Evolutionary conservation across 2,329 filamentous ascomycete species (phyloP), one percentile per base, ranked within the genome.

Genomic region (Pseudocercospora crystallina): DNA sequence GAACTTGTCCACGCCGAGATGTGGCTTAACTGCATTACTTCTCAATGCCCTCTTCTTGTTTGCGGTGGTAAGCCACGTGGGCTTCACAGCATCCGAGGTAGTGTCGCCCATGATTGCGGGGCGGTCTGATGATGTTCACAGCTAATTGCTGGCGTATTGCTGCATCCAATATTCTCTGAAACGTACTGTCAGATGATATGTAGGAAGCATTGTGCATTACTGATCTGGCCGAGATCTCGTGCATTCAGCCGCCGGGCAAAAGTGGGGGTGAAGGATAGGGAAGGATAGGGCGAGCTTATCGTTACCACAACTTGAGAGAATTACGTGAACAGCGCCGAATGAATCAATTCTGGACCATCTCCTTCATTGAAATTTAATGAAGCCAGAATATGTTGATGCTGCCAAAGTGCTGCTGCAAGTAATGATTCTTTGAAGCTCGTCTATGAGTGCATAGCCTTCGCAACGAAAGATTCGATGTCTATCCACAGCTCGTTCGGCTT

Each of bases 401-500:
- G 20, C 7, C 20, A 26, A 26, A 26, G 20, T 26, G 20, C 20
- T 26, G 20, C 7, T 26, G 20, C 20, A 26, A 26, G 20, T 4
- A 4, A 26, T 26, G 20, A 26, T 26, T 7, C 20, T 34, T 14
- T 39, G 36, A 10, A 5, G 36, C 36, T 17, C 14, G 20, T 13
- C 14, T 10, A 39, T 39, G 10, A 13, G 14, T 7, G 13, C 14
- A 39, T 17, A 15, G 14, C 8, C 13, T 13, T 20, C 14, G 32
- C 34, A 5, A 43, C 30, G 34, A 43, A 43, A 8, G 41, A 13
- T 17, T 63, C 58, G 8, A 63, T 49, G 47, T 63, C 61, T 3
- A 32, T 44, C 20, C 54, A 53, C 7, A 63, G 47, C 32, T 56
- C 59, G 3, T 51, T 48, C 50, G 58, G 60, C 38, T 49, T 55